A percentile compares a stretch with the other conserved stretches of the same genome.
Evolutionary conservation across 192 early-diverging fungal species (phyloP).

Genomic region (Coemansia sp.): DNA sequence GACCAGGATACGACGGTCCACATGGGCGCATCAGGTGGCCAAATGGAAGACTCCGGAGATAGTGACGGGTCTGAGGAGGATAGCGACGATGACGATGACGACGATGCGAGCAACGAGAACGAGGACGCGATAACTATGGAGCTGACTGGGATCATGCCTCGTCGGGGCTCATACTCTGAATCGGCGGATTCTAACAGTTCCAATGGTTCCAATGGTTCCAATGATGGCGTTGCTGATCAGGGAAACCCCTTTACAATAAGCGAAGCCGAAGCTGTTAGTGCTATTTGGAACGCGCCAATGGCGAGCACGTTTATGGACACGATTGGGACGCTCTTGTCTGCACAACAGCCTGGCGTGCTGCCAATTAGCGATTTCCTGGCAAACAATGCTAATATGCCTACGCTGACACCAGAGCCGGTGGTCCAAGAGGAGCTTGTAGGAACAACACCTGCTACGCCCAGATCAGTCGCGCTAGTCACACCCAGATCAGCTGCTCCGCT

Average conservation of each 20-base stretch:
- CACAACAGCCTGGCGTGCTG: background rate
- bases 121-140: conserved; percentile 45
- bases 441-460: background rate
- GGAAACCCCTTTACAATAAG: background rate
- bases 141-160: conserved; percentile 36
- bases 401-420: background rate
- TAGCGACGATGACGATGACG: conserved; percentile 5
- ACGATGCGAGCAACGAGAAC: conserved; percentile 2
- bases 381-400: background rate
- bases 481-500: background rate
- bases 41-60: too few relatives aligned
- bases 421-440: background rate
- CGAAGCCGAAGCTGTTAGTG: background rate
- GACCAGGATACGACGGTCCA: conserved; percentile 13
- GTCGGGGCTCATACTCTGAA: background rate
- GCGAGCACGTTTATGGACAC: conserved; percentile 6
- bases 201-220: background rate
- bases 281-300: background rate
- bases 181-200: background rate
- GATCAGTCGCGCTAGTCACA: background rate
- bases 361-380: background rate
- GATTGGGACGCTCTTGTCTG: conserved; percentile 5
- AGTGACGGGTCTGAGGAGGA: background rate
- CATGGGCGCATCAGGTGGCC: background rate
- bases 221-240: background rate